A percentile compares a stretch with the other conserved stretches of the same genome.
These are phyloP conservation scores for Hortiboletus flavorubellus DNA, from an alignment of 768 basidiomycete genomes.

Conservation along the genomic window DNA sequence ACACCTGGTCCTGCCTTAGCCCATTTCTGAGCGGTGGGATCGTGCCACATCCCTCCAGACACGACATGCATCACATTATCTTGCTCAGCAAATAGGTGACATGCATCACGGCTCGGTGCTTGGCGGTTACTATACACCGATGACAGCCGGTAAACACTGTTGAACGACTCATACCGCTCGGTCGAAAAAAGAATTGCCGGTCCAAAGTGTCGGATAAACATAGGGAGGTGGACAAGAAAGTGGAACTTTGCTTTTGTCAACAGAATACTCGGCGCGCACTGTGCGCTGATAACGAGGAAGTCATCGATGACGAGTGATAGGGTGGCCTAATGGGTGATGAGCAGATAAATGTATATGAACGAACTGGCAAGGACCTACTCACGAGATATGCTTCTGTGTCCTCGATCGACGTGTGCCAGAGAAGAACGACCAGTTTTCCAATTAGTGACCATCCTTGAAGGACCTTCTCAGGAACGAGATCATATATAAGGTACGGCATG, in stretches of 20 bases:
- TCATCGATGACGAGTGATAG: background rate
- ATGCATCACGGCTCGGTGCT: background rate
- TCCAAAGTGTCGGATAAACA: constrained; percentile 26
- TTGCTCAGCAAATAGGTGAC: background rate
- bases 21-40: background rate
- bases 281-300: background rate
- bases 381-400: constrained; percentile 36
- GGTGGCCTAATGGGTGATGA: background rate
- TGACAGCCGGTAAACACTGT: background rate
- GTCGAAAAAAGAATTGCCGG: constrained; percentile 28
- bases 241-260: constrained; percentile 9
- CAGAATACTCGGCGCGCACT: background rate
- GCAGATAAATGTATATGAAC: background rate
- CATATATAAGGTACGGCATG: constrained; percentile 30
- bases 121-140: background rate
- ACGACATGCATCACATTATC: background rate
- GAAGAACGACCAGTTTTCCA: constrained; percentile 33
- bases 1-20: background rate
- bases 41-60: background rate
- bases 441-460: constrained; percentile 32
- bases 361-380: background rate
- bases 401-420: constrained; percentile 43
- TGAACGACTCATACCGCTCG: constrained; percentile 25
- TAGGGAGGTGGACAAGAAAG: constrained; percentile 27
- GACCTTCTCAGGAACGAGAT: constrained; percentile 24